These are phyloP conservation scores for Arthrinium puccinioides DNA, from an alignment of 2,329 filamentous ascomycete species.

Conservation along the genomic window DNA sequence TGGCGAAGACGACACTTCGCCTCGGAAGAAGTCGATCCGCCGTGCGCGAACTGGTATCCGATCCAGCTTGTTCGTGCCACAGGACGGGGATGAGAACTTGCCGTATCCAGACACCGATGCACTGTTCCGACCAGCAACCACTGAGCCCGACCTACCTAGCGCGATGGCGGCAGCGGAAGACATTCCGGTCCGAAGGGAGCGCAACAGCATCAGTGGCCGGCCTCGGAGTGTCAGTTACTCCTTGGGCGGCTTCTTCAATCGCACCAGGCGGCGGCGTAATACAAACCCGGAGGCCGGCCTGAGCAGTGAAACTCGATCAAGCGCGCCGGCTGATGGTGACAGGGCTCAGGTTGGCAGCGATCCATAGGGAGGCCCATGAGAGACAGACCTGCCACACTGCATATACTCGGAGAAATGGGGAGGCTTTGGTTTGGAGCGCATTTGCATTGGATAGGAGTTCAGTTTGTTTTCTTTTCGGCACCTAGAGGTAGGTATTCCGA, in stretches of 20 bases:
- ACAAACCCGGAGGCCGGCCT: constrained; percentile 18
- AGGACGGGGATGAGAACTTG: constrained; percentile 29
- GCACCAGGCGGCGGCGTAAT: constrained; percentile 17
- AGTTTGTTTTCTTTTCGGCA: constrained; percentile 11
- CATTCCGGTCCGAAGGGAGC: constrained; percentile 5
- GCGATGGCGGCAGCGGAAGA: constrained; percentile 12
- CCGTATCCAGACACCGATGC: constrained; percentile 11
- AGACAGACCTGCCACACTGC: too few species aligned
- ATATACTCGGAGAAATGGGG: too few species aligned
- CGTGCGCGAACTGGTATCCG: constrained; percentile 43
- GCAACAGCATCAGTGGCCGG: constrained; percentile 20
- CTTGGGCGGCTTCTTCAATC: constrained; percentile 27
- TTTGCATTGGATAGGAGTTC: constrained; percentile 25
- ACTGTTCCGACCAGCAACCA: constrained; percentile 12
- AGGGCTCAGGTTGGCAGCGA: too few species aligned
- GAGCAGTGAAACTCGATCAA: not conserved
- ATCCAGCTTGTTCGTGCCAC: constrained; percentile 47
- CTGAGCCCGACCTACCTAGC: constrained; percentile 6
- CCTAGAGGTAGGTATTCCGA: too few species aligned
- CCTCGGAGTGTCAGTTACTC: constrained; percentile 32
- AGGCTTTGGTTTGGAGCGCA: too few species aligned
- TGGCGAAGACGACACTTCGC: constrained; percentile 30
- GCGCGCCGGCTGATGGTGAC: too few species aligned
- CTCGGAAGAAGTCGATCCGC: constrained; percentile 36
- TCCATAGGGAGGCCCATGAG: too few species aligned